Base-by-base conservation (phyloP, 495 filamentous ascomycete genomes). In the Hypomontagnella monticulosa region DNA sequence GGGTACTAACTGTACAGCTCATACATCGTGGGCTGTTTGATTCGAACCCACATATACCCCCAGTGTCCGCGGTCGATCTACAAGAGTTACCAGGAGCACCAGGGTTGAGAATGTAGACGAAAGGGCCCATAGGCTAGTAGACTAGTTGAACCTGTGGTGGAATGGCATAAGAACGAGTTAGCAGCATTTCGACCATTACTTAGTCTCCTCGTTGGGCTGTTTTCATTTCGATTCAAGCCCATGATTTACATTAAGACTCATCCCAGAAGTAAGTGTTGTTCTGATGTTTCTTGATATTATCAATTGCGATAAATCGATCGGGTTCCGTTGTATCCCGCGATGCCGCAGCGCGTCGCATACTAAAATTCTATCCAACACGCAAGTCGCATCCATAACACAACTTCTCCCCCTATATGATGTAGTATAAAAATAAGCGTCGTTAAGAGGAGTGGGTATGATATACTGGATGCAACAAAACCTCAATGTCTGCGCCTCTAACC, bases 401-500 rank as follows among this genome's bases (percentile, higher is more conserved):
- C 65, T 50, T 44, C 54, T 56, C 36, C 49, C 44, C 58, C 59
- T 40, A 8, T 51, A 38, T 30, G 61, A 52, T 53, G 15, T 51
- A 42, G 18, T 20, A 49, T 49, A 54, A 53, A 48, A 56, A 55
- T 41, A 49, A 14, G 38, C 55, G 49, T 63, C 48, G 23, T 38
- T 19, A 60, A 63, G 36, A 56, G 33, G 53, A 36, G 60, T 63
- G 59, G 66, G 66, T 68, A 68, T 68, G 65, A 38, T 62, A 63
- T 46, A 48, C 11, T 63, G 30, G 56, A 60, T 55, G 55, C 34
- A 56, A 47, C 42, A 63, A 63, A 47, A 62, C 46, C 34, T 63
- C 65, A 42, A 42, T n/a, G 37, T 46, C 53, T 50, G 44, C 55
- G 50, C 50, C 49, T 63, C 50, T 63, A 64, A 47, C 54, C 49